Evolutionary conservation across 768 basidiomycete species (phyloP), one percentile per base, ranked within the genome.

Genomic region (Lactarius hatsudake): DNA sequence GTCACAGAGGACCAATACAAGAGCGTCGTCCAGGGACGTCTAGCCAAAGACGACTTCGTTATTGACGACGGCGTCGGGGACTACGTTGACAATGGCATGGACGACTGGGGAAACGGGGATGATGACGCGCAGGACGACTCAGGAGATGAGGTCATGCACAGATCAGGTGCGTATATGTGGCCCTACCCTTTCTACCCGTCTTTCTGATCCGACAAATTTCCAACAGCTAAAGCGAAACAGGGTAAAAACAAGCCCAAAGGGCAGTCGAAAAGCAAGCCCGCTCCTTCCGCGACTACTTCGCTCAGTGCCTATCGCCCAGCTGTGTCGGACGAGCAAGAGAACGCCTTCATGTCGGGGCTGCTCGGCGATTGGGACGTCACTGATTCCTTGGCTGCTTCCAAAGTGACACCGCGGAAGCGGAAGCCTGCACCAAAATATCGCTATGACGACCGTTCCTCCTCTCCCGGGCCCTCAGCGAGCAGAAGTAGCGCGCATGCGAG

Each of bases 61-160:
- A 89, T 91, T 43, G 97, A 98, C 73, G 97, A 98, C 78, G 94
- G 94, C 32, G 84, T 90, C 0, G 84, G 81, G 17, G 97, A 94
- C 6, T 98, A 99, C 73, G 88, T 90, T 75, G 97, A 99, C 79
- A 93, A 97, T 74, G 97, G 97, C 5, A 89, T 94, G 87, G 97
- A 98, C 66, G 95, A 96, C 73, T 98, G 93, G 89, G 85, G 84
- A 38, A 84, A 82, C 32, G 84, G 80, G 10, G 81, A 83, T 34
- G 81, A 83, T 57, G 82, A 84, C n/a, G 84, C 83, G 34, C 82
- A 83, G 8, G 84, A 64, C 5, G 57, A 63, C 28, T 65, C 68
- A 7, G 79, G 76, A 20, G 78, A 78, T 5, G 77, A 79, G 36
- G 78, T 71, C 67, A 81, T 78, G 72, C 81, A 77, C 74, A 82